A percentile compares a stretch with the other conserved stretches of the same genome.
Evolutionary conservation across 2,329 filamentous ascomycete species (phyloP).

Genomic region (Didymella keratinophila): DNA sequence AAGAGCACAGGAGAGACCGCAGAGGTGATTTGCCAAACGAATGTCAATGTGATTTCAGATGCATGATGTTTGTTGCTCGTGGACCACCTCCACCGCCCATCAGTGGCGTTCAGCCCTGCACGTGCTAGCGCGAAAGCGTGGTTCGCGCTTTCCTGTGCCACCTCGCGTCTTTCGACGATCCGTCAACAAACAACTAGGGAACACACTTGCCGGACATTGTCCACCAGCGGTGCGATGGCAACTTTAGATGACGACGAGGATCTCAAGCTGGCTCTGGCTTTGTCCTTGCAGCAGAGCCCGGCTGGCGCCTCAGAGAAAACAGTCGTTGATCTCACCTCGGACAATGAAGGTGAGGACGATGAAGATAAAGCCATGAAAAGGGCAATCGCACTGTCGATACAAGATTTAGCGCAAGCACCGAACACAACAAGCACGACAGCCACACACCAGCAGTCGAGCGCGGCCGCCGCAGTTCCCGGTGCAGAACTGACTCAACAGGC

Average conservation of each 20-base stretch:
- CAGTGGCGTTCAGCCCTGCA: constrained; percentile 16
- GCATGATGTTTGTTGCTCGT: neutral
- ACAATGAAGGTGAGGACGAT: constrained; percentile 25
- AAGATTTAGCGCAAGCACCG: constrained; percentile 7
- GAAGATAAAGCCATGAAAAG: constrained; percentile 35
- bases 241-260: constrained; percentile 42
- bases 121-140: constrained; percentile 37
- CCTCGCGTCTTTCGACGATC: neutral
- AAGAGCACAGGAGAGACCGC: neutral
- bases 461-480: neutral
- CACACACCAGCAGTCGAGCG: neutral
- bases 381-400: constrained; percentile 43
- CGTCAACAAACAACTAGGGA: constrained; percentile 8
- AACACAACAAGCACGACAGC: neutral
- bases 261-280: constrained; percentile 37
- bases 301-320: constrained; percentile 1
- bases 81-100: neutral
- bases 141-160: neutral
- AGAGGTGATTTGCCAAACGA: neutral
- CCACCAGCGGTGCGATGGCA: constrained; percentile 27
- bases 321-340: constrained; percentile 30
- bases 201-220: neutral
- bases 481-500: constrained; percentile 13
- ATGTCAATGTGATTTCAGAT: neutral
- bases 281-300: constrained; percentile 40